Conservation (phyloP, 208 protist genomes). For the Crithidia thermophila region DNA sequence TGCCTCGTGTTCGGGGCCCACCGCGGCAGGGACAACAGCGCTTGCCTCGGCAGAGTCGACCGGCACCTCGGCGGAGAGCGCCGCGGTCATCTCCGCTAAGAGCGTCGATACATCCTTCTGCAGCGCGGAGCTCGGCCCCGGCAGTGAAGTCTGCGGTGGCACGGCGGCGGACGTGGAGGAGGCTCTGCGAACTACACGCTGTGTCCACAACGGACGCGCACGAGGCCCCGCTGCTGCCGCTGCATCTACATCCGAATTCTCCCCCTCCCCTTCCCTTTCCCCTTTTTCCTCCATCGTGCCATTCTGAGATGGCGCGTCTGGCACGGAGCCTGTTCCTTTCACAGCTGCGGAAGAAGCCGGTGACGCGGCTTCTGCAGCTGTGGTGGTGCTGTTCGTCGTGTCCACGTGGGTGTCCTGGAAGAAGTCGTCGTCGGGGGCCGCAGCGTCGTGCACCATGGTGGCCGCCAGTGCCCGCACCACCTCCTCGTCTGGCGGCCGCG, state of each 20-base stretch:
- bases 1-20: neutral
- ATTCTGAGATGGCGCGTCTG: too few relatives aligned
- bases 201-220: conserved; percentile 14
- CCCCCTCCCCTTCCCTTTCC: neutral
- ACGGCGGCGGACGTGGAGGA: neutral
- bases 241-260: neutral
- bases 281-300: neutral
- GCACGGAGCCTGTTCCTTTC: too few relatives aligned
- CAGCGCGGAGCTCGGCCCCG: neutral
- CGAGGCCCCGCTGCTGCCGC: neutral
- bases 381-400: neutral
- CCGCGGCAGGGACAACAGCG: neutral
- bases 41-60: neutral
- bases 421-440: conserved; percentile 15
- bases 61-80: conserved; percentile 8
- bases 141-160: too few relatives aligned
- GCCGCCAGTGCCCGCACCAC: neutral
- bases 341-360: too few relatives aligned
- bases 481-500: conserved; percentile 13
- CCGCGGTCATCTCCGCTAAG: conserved; percentile 28
- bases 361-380: too few relatives aligned
- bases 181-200: conserved; percentile 16
- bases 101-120: conserved; percentile 22
- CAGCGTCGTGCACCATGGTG: conserved; percentile 25
- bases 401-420: conserved; percentile 6